phyloP scores from a whole-genome alignment of 768 basidiomycete species.

The Suillus ampliporus region DNA sequence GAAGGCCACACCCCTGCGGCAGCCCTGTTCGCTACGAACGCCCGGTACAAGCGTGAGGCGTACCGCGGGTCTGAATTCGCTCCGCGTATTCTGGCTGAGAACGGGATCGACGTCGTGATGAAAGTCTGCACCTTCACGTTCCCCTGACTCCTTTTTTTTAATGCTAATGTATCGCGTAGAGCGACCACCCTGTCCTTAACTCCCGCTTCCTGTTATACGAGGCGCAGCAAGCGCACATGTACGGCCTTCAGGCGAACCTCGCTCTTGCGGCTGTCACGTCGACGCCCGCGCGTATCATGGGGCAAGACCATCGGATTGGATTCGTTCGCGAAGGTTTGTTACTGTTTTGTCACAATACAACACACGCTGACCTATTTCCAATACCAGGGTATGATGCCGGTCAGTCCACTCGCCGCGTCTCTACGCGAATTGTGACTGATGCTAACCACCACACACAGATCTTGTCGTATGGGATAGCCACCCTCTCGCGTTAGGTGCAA shows the following conservation, averaged over 20 bases:
- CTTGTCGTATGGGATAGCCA: slow-evolving; percentile 80
- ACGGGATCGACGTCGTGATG: slow-evolving; percentile 63
- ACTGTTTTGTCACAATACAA: background rate
- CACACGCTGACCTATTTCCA: slow-evolving; percentile 3
- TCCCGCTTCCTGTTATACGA: slow-evolving; percentile 62
- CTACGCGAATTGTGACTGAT: slow-evolving; percentile 12
- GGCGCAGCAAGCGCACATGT: slow-evolving; percentile 71
- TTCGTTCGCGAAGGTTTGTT: slow-evolving; percentile 54
- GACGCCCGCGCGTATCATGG: slow-evolving; percentile 72
- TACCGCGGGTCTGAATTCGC: slow-evolving; percentile 72
- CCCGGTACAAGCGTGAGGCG: slow-evolving; percentile 67
- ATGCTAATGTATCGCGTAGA: slow-evolving; percentile 37
- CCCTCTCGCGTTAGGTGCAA: slow-evolving; percentile 77
- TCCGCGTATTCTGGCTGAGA: slow-evolving; percentile 60
- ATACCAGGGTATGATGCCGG: slow-evolving; percentile 72
- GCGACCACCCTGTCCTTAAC: slow-evolving; percentile 60
- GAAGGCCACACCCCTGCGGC: slow-evolving; percentile 66
- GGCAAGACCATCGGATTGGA: slow-evolving; percentile 79
- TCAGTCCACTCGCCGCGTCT: slow-evolving; percentile 23
- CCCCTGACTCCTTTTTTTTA: background rate
- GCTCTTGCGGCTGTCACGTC: slow-evolving; percentile 75
- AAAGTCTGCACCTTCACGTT: slow-evolving; percentile 50
- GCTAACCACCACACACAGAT: slow-evolving; percentile 45
- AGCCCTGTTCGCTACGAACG: slow-evolving; percentile 83
- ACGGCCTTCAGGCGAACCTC: slow-evolving; percentile 66